Base-by-base conservation (phyloP, 345 rosid species). In the Eucalyptus rudis region DNA sequence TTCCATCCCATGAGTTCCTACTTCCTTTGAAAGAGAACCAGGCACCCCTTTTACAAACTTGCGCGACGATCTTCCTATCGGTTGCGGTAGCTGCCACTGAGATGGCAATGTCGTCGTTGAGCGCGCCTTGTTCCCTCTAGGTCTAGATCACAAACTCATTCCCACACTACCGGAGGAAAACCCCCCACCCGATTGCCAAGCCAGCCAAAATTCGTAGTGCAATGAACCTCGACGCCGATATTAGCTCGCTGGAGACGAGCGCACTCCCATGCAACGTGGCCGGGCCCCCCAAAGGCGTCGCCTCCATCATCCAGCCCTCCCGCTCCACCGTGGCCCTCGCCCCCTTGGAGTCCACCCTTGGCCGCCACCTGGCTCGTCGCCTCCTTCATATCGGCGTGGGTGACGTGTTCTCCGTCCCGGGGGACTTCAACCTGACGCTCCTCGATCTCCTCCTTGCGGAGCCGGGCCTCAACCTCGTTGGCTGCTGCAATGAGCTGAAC, bases 401-500 rank as follows among this genome's bases (percentile, higher is more conserved):
- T 59, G 92, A 91, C 59, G 90, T 91, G 27, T 90, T 91, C 87
- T 54, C 91, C 5, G 92, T 91, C 54, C 93, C 92, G 15, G 93
- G 92, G 15, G 92, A 92, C 88, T 90, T 88, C 89, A 89, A 90
- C 86, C 92, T 92, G 11, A 68, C 93, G 7, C 93, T 92, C 47
- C 91, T 92, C 24, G 91, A 92, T 86, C 89, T 88, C 86, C 90
- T 90, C 58, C 87, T 89, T 20, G 93, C 90, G 19, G 92, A 92
- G 87, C 92, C 91, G 5, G 91, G 89, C 44, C 90, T 92, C 83
- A 90, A 54, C 51, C 56, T 71, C 16, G 49, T 90, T 25, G 92
- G 93, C 50, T 92, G 93, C 89, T 90, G 92, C 71, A 92, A 88
- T 33, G 93, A 92, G 90, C 92, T 90, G 51, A 92, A 92, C 71